A percentile compares a stretch with the other conserved stretches of the same genome.
Evolutionary conservation across 129 eudicot species (phyloP).

Genomic region (Pulicaria dysenterica): DNA sequence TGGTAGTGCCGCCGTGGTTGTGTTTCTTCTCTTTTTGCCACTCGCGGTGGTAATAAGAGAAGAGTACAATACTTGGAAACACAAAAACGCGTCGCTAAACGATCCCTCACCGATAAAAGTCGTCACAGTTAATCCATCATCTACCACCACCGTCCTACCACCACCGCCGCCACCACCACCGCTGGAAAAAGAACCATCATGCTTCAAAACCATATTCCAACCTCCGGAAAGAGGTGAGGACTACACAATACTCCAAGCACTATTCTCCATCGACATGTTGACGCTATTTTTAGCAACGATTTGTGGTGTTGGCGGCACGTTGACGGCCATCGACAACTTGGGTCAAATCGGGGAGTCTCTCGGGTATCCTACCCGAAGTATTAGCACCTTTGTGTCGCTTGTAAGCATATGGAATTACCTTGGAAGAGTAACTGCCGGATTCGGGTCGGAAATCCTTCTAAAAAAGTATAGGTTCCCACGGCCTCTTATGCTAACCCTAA

Average conservation of each 20-base stretch:
- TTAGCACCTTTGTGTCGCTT: constrained; percentile 77
- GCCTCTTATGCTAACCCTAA: constrained; percentile 72
- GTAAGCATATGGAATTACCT: constrained; percentile 93
- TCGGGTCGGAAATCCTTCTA: constrained; percentile 57
- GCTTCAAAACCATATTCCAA: constrained; percentile 56
- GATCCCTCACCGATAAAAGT: constrained; percentile 37
- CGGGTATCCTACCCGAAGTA: constrained; percentile 52
- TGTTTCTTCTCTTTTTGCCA: constrained; percentile 56
- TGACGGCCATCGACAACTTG: constrained; percentile 80
- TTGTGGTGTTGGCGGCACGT: constrained; percentile 84
- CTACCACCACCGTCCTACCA: constrained; percentile 9
- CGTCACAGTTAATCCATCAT: constrained; percentile 36
- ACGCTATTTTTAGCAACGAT: constrained; percentile 57
- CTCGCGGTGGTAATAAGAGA: constrained; percentile 55
- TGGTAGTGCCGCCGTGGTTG: constrained; percentile 48
- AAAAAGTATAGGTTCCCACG: constrained; percentile 68
- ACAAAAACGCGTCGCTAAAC: constrained; percentile 30
- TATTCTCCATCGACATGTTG: constrained; percentile 79
- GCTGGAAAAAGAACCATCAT: constrained; percentile 40
- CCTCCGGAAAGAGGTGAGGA: constrained; percentile 85
- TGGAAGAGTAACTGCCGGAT: constrained; percentile 76
- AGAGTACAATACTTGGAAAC: constrained; percentile 43
- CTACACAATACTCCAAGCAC: constrained; percentile 87
- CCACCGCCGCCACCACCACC: constrained; percentile 10
- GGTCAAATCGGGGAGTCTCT: constrained; percentile 78